phyloP scores from a whole-genome alignment of 192 early-diverging fungal genomes.

The Radiomyces spectabilis region DNA sequence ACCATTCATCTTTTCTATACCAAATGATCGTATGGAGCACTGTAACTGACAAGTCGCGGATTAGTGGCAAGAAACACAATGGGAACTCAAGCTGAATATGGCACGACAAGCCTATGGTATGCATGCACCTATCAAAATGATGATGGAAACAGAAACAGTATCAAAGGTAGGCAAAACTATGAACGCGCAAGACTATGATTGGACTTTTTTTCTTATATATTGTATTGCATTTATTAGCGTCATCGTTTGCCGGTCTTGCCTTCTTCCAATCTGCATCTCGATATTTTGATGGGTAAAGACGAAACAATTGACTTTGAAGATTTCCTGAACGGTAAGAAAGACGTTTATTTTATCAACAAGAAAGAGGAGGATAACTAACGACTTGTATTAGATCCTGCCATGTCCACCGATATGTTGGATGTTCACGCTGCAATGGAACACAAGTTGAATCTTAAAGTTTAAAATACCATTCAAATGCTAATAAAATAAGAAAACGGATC shows the following conservation, averaged over 20 bases:
- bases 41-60: not conserved
- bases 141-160: constrained; percentile 82
- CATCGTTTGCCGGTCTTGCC: constrained; percentile 49
- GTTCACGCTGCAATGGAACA: constrained; percentile 62
- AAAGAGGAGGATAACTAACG: not conserved
- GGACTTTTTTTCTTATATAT: too few species aligned
- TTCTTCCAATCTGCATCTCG: constrained; percentile 54
- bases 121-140: constrained; percentile 86
- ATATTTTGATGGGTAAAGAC: constrained; percentile 87
- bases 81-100: constrained; percentile 73
- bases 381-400: constrained; percentile 38
- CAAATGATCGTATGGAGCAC: not conserved
- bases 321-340: constrained; percentile 74
- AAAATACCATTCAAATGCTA: too few species aligned
- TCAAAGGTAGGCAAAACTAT: constrained; percentile 42
- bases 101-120: constrained; percentile 76
- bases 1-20: too few species aligned
- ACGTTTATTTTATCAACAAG: not conserved
- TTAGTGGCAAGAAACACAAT: constrained; percentile 83
- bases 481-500: too few species aligned
- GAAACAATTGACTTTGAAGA: constrained; percentile 87
- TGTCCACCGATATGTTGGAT: constrained; percentile 55
- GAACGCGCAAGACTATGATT: too few species aligned
- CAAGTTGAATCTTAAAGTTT: constrained; percentile 42
- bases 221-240: too few species aligned